Base-by-base conservation (phyloP, 768 basidiomycete genomes). In the Agrocybe praecox region DNA sequence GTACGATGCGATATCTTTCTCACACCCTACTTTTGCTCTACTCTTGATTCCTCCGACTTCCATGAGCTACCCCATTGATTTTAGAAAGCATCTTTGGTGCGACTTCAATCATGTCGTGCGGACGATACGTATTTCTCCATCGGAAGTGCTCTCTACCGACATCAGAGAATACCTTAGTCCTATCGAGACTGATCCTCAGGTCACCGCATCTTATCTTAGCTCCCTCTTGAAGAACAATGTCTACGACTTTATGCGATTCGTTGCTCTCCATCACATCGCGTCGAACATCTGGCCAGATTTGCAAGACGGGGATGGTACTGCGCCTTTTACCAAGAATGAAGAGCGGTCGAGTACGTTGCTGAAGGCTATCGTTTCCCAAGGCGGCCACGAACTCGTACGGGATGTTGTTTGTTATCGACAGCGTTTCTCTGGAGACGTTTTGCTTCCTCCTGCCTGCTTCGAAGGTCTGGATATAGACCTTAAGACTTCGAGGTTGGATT, bases 1-100 rank as follows among this genome's bases (percentile, higher is more conserved):
- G n/a, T 98, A 96, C 72, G 91, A 93, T 65, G 83, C 93, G 3
- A 86, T 94, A 62, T 98, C 96, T 8, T 96, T 96, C 70, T 83
- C 87, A 2, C 86, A 98, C 65, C 78, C 81, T 0, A 70, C 85
- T 1, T 98, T 98, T 65, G 85, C 83, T 12, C 77, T 81, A 2
- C 79, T 96, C 12, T 79, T 97, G 14, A 77, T 96, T 7, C 84
- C 90, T 0, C 89, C 94, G 0, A 77, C 88, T 10, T 80, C 92
- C 2, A 88, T 90, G 85, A 73, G 74, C 12, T 95, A 94, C 65
- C 78, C 92, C 0, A 53, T 76, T 21, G 96, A 98, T 74, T 97
- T 93, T 66, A 86, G 96, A 49, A 87, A 85, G 59, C 83, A 87
- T 53, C 67, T 98, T 4, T 97, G 92, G 90, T 85, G 78, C 54